These are phyloP conservation scores for Lachancea quebecensis DNA, from an alignment of 805 yeast species.

Conservation along the genomic window DNA sequence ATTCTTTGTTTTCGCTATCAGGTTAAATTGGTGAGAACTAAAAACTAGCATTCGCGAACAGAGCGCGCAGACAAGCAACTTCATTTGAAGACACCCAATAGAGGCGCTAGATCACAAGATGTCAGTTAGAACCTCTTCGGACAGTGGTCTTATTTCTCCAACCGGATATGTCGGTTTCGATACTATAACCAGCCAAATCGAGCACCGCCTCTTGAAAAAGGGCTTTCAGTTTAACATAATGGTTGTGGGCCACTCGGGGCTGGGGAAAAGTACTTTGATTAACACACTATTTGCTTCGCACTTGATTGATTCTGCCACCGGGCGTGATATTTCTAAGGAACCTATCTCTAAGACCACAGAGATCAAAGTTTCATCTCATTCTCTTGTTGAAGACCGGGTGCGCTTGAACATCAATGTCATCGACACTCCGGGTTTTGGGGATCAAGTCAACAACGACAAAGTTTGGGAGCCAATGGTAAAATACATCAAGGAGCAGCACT, in stretches of 20 bases:
- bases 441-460: conserved; percentile 88
- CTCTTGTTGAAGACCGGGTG: conserved; percentile 79
- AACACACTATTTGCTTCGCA: conserved; percentile 86
- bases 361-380: conserved; percentile 63
- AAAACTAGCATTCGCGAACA: too few species aligned
- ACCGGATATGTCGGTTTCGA: conserved; percentile 89
- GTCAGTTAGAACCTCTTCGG: neutral
- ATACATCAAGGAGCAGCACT: conserved; percentile 92
- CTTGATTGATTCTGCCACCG: conserved; percentile 58
- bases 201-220: conserved; percentile 79
- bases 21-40: too few species aligned
- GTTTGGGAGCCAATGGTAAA: conserved; percentile 96
- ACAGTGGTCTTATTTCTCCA: conserved; percentile 38
- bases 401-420: conserved; percentile 78
- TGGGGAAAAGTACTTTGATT: conserved; percentile 88
- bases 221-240: conserved; percentile 93
- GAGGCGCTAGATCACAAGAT: neutral
- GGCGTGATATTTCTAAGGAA: conserved; percentile 58
- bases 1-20: too few species aligned
- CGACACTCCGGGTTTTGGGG: conserved; percentile 98
- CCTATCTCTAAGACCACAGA: conserved; percentile 85
- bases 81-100: neutral
- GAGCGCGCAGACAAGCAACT: neutral
- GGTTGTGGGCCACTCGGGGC: conserved; percentile 90
- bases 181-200: conserved; percentile 92